Conservation (phyloP, 371 early-diverging fungal species). For the Circinella umbellata region DNA sequence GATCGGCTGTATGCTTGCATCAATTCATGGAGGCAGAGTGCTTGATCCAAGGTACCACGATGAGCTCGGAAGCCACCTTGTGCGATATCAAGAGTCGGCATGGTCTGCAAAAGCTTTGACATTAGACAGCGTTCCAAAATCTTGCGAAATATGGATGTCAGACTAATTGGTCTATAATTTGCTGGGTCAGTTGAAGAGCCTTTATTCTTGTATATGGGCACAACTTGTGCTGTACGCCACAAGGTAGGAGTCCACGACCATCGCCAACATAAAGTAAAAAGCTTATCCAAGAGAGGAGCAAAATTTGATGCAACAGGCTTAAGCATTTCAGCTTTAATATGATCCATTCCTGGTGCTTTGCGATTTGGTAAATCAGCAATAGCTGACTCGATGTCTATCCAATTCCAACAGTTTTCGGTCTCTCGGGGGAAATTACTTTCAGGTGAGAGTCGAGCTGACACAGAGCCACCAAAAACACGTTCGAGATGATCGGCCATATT, state of each 20-base stretch:
- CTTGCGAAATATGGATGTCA: conserved; percentile 23
- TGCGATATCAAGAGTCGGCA: conserved; percentile 18
- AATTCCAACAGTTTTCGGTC: not conserved
- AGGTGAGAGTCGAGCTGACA: no score
- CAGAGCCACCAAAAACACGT: no score
- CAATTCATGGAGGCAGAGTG: conserved; percentile 23
- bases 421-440: no score
- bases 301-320: conserved; percentile 12
- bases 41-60: conserved; percentile 29
- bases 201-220: conserved; percentile 31
- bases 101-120: conserved; percentile 5
- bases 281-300: conserved; percentile 8
- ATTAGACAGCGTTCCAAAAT: conserved; percentile 16
- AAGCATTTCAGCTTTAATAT: conserved; percentile 32
- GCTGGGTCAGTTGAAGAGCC: conserved; percentile 11
- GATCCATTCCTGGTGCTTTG: conserved; percentile 31
- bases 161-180: conserved; percentile 25
- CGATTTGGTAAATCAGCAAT: conserved; percentile 8
- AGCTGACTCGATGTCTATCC: not conserved
- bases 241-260: conserved; percentile 22
- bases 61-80: conserved; percentile 27
- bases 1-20: not conserved
- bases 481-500: conserved; percentile 7
- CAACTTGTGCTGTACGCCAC: conserved; percentile 31
- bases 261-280: conserved; percentile 27